phyloP scores from a whole-genome alignment of 2,329 filamentous ascomycete genomes.

The Cytospora chrysosperma region DNA sequence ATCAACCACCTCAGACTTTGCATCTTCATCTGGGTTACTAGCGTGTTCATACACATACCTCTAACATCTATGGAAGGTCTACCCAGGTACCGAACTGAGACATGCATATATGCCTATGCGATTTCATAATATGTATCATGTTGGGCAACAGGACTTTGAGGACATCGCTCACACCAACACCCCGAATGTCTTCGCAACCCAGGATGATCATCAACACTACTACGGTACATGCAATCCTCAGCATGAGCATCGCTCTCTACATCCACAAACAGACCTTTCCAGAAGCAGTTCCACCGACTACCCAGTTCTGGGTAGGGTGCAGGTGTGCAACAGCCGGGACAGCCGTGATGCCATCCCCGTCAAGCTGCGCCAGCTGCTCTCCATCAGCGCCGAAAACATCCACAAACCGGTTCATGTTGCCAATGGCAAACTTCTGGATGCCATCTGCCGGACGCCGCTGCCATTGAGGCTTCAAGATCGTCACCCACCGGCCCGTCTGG shows the following conservation, averaged over 20 bases:
- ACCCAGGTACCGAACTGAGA: not conserved
- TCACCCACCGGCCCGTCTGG: constrained; percentile 93
- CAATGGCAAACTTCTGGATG: constrained; percentile 85
- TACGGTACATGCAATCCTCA: not conserved
- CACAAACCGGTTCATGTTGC: constrained; percentile 97
- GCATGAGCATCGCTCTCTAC: constrained; percentile 40
- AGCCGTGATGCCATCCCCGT: constrained; percentile 86
- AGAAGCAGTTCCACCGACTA: constrained; percentile 86
- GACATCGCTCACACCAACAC: not conserved
- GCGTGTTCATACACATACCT: not conserved
- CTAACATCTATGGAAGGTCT: not conserved
- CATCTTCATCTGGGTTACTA: not conserved
- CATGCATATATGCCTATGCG: not conserved
- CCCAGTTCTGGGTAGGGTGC: constrained; percentile 85
- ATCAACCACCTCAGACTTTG: not conserved
- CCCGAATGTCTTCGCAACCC: not conserved
- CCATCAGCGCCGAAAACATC: constrained; percentile 83
- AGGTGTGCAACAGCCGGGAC: constrained; percentile 92
- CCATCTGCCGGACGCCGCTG: constrained; percentile 75
- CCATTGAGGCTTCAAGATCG: constrained; percentile 81
- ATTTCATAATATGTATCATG: not conserved
- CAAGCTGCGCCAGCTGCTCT: constrained; percentile 83
- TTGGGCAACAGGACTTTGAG: not conserved
- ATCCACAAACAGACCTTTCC: constrained; percentile 93
- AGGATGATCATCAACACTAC: not conserved